Evolutionary conservation across 495 filamentous ascomycete genomes (phyloP), one percentile per base, ranked within the genome.

Genomic region (Usnea hakonensis): DNA sequence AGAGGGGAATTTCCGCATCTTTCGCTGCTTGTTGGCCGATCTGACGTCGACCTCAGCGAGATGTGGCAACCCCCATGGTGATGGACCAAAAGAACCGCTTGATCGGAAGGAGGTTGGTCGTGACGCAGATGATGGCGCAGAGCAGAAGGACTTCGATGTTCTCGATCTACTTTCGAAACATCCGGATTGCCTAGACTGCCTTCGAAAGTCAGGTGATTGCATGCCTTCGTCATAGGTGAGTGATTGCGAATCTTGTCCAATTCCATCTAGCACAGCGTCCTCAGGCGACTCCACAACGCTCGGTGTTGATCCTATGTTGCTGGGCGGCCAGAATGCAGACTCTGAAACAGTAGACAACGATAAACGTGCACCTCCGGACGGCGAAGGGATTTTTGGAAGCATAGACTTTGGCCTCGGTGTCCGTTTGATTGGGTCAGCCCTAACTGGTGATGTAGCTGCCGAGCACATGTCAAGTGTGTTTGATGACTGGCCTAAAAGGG

Each of bases 401-500:
- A 74, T 73, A 56, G 71, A 67, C 21, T 53, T 62, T 43, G 69
- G 69, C 41, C 69, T 65, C 53, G 63, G 32, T 32, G 57, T 65
- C 32, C 58, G 41, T 55, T 68, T 67, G 23, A 52, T 38, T n/a
- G 48, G 60, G 32, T 66, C 62, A 10, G 43, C 55, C 62, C 64
- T 66, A 41, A 55, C 48, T 33, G 65, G 63, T 33, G 70, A 72
- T 28, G 63, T 53, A 8, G 62, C 40, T 32, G 63, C 64, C 30
- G 67, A 64, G 32, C 53, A n/a, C 16, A 60, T 17, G 26, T 67
- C 64, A 26, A 65, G 58, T 55, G 68, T 69, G 30, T 67, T 71
- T 9, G 76, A 68, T 30, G 77, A 75, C 16, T 75, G 74, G 5
- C 70, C 76, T 17, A 79, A 57, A 19, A 79, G 58, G 21, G 70